Conservation (phyloP, 2,329 filamentous ascomycete species). For the Fusarium coicis region DNA sequence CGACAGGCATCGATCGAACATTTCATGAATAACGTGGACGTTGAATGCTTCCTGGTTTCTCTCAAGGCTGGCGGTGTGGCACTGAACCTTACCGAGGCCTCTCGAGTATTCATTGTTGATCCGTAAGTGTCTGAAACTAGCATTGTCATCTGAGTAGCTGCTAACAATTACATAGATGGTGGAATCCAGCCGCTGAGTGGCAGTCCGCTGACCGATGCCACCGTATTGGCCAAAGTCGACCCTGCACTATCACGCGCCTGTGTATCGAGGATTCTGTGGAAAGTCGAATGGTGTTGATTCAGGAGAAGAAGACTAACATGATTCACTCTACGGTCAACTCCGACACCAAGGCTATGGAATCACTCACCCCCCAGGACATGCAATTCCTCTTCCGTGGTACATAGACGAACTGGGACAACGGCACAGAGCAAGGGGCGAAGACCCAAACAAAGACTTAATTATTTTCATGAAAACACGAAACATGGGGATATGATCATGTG, state of each 20-base stretch:
- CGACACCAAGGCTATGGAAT: slow-evolving; percentile 90
- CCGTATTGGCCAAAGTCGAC: slow-evolving; percentile 93
- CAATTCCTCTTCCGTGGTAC: slow-evolving; percentile 91
- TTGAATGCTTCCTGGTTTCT: slow-evolving; percentile 96
- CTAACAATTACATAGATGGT: slow-evolving; percentile 74
- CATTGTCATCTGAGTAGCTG: neutral
- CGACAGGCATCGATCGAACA: slow-evolving; percentile 94
- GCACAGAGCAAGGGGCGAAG: neutral
- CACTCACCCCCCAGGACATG: slow-evolving; percentile 89
- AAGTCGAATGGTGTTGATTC: slow-evolving; percentile 91
- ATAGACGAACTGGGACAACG: slow-evolving; percentile 39
- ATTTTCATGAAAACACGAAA: neutral
- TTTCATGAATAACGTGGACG: slow-evolving; percentile 94
- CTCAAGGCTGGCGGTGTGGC: slow-evolving; percentile 97
- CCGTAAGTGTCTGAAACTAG: slow-evolving; percentile 70
- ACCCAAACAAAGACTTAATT: neutral
- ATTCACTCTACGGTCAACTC: slow-evolving; percentile 97
- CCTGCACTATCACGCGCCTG: slow-evolving; percentile 92
- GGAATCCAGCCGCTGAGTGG: slow-evolving; percentile 99
- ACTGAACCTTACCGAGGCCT: slow-evolving; percentile 93
- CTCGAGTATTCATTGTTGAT: slow-evolving; percentile 94
- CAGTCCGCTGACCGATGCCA: slow-evolving; percentile 95
- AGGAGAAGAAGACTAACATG: slow-evolving; percentile 99
- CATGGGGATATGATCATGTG: neutral
- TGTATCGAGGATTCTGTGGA: slow-evolving; percentile 98